Evolutionary conservation across 257 asterid genomes (phyloP).

Genomic region (Leonotis leonurus): DNA sequence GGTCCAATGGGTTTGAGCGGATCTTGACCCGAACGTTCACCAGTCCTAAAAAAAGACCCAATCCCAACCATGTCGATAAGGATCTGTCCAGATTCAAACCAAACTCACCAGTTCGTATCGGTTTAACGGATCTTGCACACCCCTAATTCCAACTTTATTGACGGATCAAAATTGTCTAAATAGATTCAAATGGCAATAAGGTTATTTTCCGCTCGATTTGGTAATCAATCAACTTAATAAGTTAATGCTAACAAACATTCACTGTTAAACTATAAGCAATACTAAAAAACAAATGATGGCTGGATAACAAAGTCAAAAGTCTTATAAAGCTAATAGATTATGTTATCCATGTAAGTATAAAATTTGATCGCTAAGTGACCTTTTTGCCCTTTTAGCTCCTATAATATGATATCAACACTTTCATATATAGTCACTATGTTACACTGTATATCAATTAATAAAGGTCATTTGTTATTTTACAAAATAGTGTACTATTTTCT

Average conservation of each 20-base stretch:
- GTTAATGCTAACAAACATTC: conserved; percentile 19
- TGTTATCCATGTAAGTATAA: background rate
- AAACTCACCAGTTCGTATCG: no score
- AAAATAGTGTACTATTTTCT: no score
- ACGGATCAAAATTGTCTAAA: no score
- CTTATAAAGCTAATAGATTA: conserved; percentile 16
- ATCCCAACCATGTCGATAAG: no score
- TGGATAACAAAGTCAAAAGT: conserved; percentile 35
- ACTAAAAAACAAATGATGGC: conserved; percentile 22
- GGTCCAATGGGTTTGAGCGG: no score
- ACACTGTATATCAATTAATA: background rate
- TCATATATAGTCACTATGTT: conserved; percentile 13
- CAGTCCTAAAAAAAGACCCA: no score
- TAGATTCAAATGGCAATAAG: background rate
- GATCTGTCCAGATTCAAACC: no score
- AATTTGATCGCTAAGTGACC: background rate
- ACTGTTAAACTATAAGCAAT: conserved; percentile 11
- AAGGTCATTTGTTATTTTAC: no score
- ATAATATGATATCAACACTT: conserved; percentile 21
- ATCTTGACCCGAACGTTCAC: no score
- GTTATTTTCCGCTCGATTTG: conserved; percentile 14
- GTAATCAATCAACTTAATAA: conserved; percentile 17
- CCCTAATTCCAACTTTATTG: no score
- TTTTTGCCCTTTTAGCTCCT: conserved; percentile 17
- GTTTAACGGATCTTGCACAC: no score